These are phyloP conservation scores for Salix koriyanagi DNA, from an alignment of 345 rosid genomes.

Conservation along the genomic window DNA sequence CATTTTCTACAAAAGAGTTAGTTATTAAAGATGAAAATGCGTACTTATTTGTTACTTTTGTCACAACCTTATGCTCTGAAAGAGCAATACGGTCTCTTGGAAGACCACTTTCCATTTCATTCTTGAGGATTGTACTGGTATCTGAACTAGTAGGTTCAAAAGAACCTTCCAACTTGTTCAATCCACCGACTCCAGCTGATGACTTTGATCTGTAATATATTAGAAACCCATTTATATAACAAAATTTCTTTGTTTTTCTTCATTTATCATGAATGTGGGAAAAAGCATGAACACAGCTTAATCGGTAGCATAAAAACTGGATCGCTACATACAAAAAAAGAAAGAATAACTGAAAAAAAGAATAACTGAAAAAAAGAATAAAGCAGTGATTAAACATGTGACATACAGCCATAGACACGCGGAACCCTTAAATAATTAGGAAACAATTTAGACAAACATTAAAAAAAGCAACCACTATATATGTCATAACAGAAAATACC, in stretches of 20 bases:
- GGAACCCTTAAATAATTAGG: too few relatives aligned
- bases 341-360: too few relatives aligned
- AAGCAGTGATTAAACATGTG: too few relatives aligned
- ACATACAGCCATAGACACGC: too few relatives aligned
- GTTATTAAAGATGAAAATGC: conserved; percentile 22
- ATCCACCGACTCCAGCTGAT: conserved; percentile 53
- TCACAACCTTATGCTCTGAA: conserved; percentile 50
- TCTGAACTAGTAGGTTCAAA: conserved; percentile 63
- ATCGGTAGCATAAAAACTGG: background rate
- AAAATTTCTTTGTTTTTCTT: background rate
- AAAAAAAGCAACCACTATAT: background rate
- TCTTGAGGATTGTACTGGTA: conserved; percentile 46
- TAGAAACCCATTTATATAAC: conserved; percentile 5
- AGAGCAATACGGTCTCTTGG: conserved; percentile 49
- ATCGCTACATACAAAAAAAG: too few relatives aligned
- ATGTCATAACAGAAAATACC: background rate
- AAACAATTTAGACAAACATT: too few relatives aligned
- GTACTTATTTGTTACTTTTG: conserved; percentile 70
- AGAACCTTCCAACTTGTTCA: conserved; percentile 57
- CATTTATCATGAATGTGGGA: background rate
- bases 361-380: too few relatives aligned
- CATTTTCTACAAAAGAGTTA: background rate
- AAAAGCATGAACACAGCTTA: background rate
- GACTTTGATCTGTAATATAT: conserved; percentile 61
- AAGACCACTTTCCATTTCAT: conserved; percentile 52